Conservation (phyloP, 805 yeast species). For the Ascoidea rubescens region DNA sequence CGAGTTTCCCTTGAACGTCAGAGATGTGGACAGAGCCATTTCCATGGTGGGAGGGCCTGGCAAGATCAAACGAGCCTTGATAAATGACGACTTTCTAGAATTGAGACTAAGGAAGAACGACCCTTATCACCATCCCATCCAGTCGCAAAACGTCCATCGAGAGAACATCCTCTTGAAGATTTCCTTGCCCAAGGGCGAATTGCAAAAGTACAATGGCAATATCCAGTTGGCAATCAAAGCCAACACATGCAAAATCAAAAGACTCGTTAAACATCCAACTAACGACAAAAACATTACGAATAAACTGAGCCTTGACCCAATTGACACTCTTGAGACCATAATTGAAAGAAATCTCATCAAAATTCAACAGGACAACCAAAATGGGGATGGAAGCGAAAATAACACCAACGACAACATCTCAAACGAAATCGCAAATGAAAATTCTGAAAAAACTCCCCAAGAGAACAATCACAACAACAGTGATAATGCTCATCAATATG, state of each 20-base stretch:
- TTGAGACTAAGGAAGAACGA: conserved; percentile 21
- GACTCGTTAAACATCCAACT: neutral
- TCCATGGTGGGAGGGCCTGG: conserved; percentile 53
- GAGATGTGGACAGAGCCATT: conserved; percentile 48
- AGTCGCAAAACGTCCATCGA: conserved; percentile 5
- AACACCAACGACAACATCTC: no score
- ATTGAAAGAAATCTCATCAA: no score
- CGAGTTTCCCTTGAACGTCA: conserved; percentile 67
- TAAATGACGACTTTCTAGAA: conserved; percentile 14
- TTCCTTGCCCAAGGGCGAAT: conserved; percentile 11
- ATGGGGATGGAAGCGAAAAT: conserved; percentile 26
- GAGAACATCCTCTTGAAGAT: conserved; percentile 18
- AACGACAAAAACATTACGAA: conserved; percentile 5
- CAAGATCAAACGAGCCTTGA: conserved; percentile 24
- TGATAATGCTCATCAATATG: conserved; percentile 34
- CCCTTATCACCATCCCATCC: conserved; percentile 17
- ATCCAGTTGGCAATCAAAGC: conserved; percentile 4
- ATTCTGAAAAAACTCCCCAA: no score
- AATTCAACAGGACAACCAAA: conserved; percentile 16
- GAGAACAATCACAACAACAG: no score
- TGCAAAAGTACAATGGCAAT: conserved; percentile 7
- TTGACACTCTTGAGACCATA: no score
- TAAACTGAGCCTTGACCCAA: conserved; percentile 1
- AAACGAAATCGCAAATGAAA: no score
- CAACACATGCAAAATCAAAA: neutral